Conservation (phyloP, 768 basidiomycete genomes). For the Suillus plorans region DNA sequence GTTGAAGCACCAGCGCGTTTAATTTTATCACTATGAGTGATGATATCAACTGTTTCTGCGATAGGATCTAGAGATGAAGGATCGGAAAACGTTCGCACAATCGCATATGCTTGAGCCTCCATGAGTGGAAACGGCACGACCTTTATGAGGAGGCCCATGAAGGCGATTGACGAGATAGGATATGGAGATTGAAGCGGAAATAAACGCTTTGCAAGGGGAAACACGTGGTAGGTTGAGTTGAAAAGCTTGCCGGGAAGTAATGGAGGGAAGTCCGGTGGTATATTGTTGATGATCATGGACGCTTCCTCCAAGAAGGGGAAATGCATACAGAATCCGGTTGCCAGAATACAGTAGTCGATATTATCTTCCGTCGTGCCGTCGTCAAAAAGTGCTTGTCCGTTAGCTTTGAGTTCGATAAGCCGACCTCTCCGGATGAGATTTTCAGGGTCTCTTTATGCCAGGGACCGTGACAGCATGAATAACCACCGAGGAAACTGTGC, state of each 20-base stretch:
- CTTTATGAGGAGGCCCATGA: slow-evolving; percentile 58
- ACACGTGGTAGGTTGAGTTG: slow-evolving; percentile 67
- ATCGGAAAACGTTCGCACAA: slow-evolving; percentile 53
- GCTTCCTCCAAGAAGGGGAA: slow-evolving; percentile 58
- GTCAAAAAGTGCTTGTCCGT: slow-evolving; percentile 54
- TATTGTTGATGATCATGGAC: slow-evolving; percentile 31
- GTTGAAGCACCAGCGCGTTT: slow-evolving; percentile 31
- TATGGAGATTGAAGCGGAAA: slow-evolving; percentile 55
- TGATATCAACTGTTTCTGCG: slow-evolving; percentile 47
- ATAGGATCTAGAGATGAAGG: slow-evolving; percentile 48
- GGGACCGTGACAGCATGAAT: slow-evolving; percentile 50
- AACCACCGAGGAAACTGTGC: slow-evolving; percentile 41
- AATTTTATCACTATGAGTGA: slow-evolving; percentile 49
- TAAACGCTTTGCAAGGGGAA: slow-evolving; percentile 68
- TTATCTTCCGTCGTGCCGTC: slow-evolving; percentile 55
- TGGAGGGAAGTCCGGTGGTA: slow-evolving; percentile 48
- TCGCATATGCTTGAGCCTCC: slow-evolving; percentile 74
- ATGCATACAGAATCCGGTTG: slow-evolving; percentile 70
- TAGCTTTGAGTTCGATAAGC: slow-evolving; percentile 39
- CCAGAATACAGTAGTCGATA: slow-evolving; percentile 66
- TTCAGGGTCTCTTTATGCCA: slow-evolving; percentile 35
- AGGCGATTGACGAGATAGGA: slow-evolving; percentile 56
- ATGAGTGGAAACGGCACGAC: slow-evolving; percentile 76
- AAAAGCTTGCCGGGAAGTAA: slow-evolving; percentile 46
- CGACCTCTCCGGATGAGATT: slow-evolving; percentile 42